phyloP scores from a whole-genome alignment of 116 monocot species.

The Cymodocea nodosa region DNA sequence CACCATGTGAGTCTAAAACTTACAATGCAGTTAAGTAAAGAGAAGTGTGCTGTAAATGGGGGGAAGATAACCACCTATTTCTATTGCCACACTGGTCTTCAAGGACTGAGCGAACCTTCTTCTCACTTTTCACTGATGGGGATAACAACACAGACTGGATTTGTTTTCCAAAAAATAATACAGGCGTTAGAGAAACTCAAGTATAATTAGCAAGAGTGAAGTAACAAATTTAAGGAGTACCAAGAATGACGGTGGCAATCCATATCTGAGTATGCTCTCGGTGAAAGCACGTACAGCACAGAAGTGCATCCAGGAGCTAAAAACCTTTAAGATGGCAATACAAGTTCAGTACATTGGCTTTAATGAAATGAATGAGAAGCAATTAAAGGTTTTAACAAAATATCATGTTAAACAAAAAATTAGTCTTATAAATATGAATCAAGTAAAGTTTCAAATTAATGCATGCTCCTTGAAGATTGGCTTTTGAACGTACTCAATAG shows the following conservation, averaged over 20 bases:
- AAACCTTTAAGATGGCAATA: constrained; percentile 37
- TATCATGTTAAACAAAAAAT: too few relatives aligned
- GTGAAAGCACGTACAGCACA: constrained; percentile 77
- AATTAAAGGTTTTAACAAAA: background rate
- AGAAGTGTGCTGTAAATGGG: background rate
- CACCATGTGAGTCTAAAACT: too few relatives aligned
- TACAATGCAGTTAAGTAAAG: background rate
- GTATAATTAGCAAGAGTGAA: background rate
- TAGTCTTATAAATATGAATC: too few relatives aligned
- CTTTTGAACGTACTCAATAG: too few relatives aligned
- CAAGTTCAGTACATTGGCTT: background rate
- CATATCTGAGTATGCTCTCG: constrained; percentile 98
- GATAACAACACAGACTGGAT: constrained; percentile 60
- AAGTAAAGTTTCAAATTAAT: too few relatives aligned
- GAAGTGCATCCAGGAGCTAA: constrained; percentile 98
- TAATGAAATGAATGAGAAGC: background rate
- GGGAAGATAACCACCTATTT: constrained; percentile 31
- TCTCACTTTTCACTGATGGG: constrained; percentile 81
- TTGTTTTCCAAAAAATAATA: background rate
- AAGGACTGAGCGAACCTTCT: constrained; percentile 73
- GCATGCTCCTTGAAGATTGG: too few relatives aligned
- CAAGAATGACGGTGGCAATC: constrained; percentile 83
- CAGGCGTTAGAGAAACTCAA: background rate
- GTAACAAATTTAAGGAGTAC: constrained; percentile 21
- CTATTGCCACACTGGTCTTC: constrained; percentile 47